Conservation (phyloP, 2,329 filamentous ascomycete species). For the Xylaria sp. region DNA sequence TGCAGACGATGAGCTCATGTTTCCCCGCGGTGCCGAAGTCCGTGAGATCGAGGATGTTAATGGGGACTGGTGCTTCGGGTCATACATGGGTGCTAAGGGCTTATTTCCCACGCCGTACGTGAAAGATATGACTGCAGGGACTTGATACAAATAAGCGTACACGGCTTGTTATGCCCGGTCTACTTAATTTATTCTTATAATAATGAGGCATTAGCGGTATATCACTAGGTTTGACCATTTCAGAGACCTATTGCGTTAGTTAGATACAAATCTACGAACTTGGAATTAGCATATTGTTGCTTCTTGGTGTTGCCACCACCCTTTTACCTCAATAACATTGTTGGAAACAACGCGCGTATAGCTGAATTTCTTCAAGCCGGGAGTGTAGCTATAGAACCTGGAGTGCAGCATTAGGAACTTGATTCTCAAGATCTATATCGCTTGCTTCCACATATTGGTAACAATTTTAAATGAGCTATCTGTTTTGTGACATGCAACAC, state of each 20-base stretch:
- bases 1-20: conserved; percentile 80
- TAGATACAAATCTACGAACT: conserved; percentile 1
- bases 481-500: too few relatives aligned
- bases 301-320: neutral
- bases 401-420: neutral
- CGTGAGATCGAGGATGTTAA: conserved; percentile 88
- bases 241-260: neutral
- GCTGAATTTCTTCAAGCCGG: neutral
- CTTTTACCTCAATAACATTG: too few relatives aligned
- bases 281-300: neutral
- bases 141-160: neutral
- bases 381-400: neutral
- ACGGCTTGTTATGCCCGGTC: neutral
- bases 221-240: neutral
- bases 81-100: conserved; percentile 82
- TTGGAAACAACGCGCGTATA: too few relatives aligned
- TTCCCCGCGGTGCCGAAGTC: conserved; percentile 85
- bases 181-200: neutral
- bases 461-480: too few relatives aligned
- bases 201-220: neutral
- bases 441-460: neutral
- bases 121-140: conserved; percentile 53
- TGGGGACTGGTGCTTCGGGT: conserved; percentile 89
- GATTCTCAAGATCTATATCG: neutral
- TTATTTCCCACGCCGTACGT: conserved; percentile 86